phyloP scores from a whole-genome alignment of 2,329 filamentous ascomycete genomes.

The Epichloe baconii region DNA sequence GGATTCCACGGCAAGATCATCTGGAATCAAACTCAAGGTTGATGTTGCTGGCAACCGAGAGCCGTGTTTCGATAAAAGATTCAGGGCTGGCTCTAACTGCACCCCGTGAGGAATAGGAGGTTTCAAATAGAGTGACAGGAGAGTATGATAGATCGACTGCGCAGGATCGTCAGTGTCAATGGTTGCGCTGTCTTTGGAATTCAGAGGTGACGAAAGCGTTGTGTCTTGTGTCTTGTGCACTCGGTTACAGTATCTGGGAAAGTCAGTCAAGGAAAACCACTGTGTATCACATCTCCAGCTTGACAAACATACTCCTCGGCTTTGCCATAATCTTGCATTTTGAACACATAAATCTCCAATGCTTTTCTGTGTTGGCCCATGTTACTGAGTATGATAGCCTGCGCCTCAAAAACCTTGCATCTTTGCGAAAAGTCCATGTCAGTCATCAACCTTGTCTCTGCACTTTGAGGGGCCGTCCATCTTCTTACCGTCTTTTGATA shows the following conservation, averaged over 20 bases:
- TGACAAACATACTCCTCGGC: constrained; percentile 66
- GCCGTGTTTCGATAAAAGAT: constrained; percentile 83
- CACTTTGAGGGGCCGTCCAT: neutral
- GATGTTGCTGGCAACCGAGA: constrained; percentile 79
- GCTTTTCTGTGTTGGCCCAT: constrained; percentile 95
- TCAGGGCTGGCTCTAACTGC: constrained; percentile 67
- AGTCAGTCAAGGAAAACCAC: constrained; percentile 10
- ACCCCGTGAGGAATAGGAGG: constrained; percentile 61
- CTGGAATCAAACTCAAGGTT: constrained; percentile 75
- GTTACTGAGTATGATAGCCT: constrained; percentile 82
- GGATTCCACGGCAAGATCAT: constrained; percentile 61
- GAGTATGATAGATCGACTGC: constrained; percentile 79
- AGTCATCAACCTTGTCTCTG: neutral
- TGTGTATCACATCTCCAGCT: neutral
- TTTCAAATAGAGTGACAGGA: constrained; percentile 78
- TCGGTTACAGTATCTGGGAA: constrained; percentile 69
- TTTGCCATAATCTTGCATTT: constrained; percentile 72
- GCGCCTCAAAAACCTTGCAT: constrained; percentile 79
- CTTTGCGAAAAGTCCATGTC: constrained; percentile 27
- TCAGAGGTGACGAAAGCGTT: constrained; percentile 20
- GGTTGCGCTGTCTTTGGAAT: constrained; percentile 19
- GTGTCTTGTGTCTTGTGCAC: constrained; percentile 53
- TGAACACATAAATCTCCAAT: constrained; percentile 95
- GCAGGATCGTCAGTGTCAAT: constrained; percentile 35
- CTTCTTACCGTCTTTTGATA: constrained; percentile 63